Evolutionary conservation across 805 yeast genomes (phyloP).

Genomic region (Candida tibetensis): DNA sequence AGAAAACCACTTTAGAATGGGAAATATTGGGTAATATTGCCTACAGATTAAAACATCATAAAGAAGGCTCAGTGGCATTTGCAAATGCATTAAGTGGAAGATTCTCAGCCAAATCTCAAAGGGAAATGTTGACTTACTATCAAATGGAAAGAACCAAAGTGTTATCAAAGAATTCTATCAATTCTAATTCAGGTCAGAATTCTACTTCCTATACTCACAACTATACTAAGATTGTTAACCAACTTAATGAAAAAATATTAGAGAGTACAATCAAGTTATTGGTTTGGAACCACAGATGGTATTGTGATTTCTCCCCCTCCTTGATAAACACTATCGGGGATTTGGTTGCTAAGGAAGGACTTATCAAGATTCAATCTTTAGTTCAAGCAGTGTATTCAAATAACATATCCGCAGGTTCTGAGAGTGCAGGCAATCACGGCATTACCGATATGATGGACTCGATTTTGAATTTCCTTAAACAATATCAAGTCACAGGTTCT

Average conservation of each 20-base stretch:
- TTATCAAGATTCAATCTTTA: slow-evolving; percentile 70
- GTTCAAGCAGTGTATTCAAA: slow-evolving; percentile 62
- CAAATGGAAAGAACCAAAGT: slow-evolving; percentile 45
- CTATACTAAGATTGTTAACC: slow-evolving; percentile 37
- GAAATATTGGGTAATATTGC: slow-evolving; percentile 88
- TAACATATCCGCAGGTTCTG: slow-evolving; percentile 14
- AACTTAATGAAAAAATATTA: slow-evolving; percentile 55
- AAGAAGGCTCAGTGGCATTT: slow-evolving; percentile 87
- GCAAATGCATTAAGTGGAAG: slow-evolving; percentile 65
- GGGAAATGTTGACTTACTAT: slow-evolving; percentile 69
- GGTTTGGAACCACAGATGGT: slow-evolving; percentile 99
- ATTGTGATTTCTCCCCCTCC: slow-evolving; percentile 79
- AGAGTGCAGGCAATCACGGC: slow-evolving; percentile 43
- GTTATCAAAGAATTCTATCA: slow-evolving; percentile 26
- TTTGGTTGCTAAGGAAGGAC: slow-evolving; percentile 72
- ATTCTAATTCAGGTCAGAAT: slow-evolving; percentile 6
- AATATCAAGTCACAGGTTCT: slow-evolving; percentile 42
- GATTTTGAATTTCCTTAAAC: slow-evolving; percentile 46
- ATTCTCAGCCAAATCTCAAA: slow-evolving; percentile 77
- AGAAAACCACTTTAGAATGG: slow-evolving; percentile 84
- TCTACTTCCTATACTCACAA: slow-evolving; percentile 23
- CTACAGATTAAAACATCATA: slow-evolving; percentile 75
- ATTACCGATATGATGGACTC: slow-evolving; percentile 56
- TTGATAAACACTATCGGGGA: slow-evolving; percentile 56
- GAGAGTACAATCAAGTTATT: slow-evolving; percentile 70